Evolutionary conservation across 2,329 filamentous ascomycete species (phyloP).

Genomic region (Verticillium tricorpus): DNA sequence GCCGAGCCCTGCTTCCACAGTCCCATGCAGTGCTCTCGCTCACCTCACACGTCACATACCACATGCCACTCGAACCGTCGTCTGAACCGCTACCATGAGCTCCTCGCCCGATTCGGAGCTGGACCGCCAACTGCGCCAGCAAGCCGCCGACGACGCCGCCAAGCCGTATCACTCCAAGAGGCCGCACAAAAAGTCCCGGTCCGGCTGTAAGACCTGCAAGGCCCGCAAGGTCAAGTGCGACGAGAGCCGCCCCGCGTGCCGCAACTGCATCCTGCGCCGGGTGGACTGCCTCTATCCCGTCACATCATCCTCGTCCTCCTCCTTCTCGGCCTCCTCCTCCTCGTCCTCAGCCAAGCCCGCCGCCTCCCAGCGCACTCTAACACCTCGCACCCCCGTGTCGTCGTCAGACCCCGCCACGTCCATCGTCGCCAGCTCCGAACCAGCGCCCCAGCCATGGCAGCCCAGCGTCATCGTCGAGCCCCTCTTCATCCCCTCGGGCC

Average conservation of each 20-base stretch:
- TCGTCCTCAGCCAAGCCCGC: conserved; percentile 4
- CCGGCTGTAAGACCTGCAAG: conserved; percentile 52
- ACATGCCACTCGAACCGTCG: no score
- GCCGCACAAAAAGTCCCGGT: conserved; percentile 50
- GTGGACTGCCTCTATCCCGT: conserved; percentile 43
- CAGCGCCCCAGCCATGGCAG: not conserved
- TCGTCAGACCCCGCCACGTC: conserved; percentile 3
- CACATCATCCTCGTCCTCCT: not conserved
- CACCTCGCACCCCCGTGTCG: conserved; percentile 3
- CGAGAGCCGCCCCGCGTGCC: conserved; percentile 44
- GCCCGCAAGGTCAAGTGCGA: conserved; percentile 52
- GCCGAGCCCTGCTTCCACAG: no score
- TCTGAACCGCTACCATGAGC: no score
- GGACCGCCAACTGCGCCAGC: not conserved
- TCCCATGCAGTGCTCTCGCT: no score
- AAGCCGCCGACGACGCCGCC: not conserved
- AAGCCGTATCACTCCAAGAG: conserved; percentile 41
- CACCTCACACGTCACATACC: no score
- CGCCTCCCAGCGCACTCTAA: conserved; percentile 2
- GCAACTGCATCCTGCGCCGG: conserved; percentile 42
- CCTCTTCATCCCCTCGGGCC: conserved; percentile 20
- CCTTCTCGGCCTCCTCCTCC: no score
- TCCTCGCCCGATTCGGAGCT: not conserved
- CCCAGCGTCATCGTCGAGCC: conserved; percentile 14
- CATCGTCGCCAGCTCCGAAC: conserved; percentile 7